Evolutionary conservation across 768 basidiomycete genomes (phyloP), one percentile per base, ranked within the genome.

Genomic region (Scleroderma bovista): DNA sequence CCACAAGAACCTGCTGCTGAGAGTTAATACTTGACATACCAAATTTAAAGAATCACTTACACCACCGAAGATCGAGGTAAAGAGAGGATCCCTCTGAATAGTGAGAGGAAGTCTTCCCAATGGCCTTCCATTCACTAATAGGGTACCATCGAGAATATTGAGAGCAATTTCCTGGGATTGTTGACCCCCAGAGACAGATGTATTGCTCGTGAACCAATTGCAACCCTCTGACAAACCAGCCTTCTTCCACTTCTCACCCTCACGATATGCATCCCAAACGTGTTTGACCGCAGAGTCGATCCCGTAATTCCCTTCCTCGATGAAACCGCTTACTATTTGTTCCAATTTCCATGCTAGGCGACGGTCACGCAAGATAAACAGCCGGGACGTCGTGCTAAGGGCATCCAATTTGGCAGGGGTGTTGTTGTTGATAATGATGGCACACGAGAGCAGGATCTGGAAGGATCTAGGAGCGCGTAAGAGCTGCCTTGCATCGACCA

Each of bases 51-150:
- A 50, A 20, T 34, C 22, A 26, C 63, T 32, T 54, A 73, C 74
- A 50, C 63, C 34, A 26, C 65, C 63, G 38, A 79, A 69, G n/a
- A 76, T 49, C 7, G 64, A 58, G 13, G 39, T 40, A 48, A 74
- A 78, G 2, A 62, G 55, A 1, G 62, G 26, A 54, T 76, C 67
- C 0, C 22, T 42, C 2, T 58, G 37, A 24, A 77, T 72, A 0
- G 53, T 50, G 8, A 37, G 24, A 0, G 76, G 72, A 13, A 78
- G 65, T 20, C 63, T 66, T 16, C 72, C 69, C 9, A 73, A 48
- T 1, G 69, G 64, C 49, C 66, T 66, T 7, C 76, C 76, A 11
- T 72, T 58, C 10, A 79, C 62, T 16, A 77, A 62, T 1, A 79
- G 58, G 20, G 56, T 44, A 12, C 76, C 76, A 16, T 64, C 55